Base-by-base conservation (phyloP, 805 yeast species). In the Zygoascus bituminiphila region DNA sequence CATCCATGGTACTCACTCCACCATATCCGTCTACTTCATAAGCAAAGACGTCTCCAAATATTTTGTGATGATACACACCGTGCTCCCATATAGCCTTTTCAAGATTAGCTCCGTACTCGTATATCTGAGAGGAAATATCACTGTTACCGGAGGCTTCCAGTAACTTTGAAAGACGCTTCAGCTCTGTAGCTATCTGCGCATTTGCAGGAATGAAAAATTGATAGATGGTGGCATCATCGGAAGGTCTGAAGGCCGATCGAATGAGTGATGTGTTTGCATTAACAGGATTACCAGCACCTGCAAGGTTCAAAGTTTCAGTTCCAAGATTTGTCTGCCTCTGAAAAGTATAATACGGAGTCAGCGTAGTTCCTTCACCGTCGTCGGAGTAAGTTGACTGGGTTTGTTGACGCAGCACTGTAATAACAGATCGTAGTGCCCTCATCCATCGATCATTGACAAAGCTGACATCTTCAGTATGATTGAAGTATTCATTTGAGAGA, bases 21-120 rank as follows among this genome's bases (percentile, higher is more conserved):
- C 95, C 95, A 60, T 75, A 88, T 0, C 96, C 96, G 62, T 88
- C 96, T 17, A 88, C 81, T 62, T 88, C 96, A 58, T 81, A 88
- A 0, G 96, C 96, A 57, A 78, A 85, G 4, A 88, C 95, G 51
- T 74, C 71, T 1, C 96, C 96, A 63, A 70, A 84, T 9, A 56
- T 64, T 2, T 83, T 80, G 62, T 88, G 93, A 2, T 78, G 66
- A n/a, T 79, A 71, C 1, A 82, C 74, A 0, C 85, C 95, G 63
- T 76, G 71, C 33, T 75, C 67, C 58, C 76, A 72, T 41, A 88
- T 78, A 0, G 87, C 93, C 2, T 59, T 46, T 6, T 68, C 63
- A 36, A 87, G 76, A 1, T 59, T 57, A 2, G 61, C 57, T 4
- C 81, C 72, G 8, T 60, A 55, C 4, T 60, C 54, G 0, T 57